Base-by-base conservation (phyloP, 2,329 filamentous ascomycete species). In the Teratosphaeria zuluensis region DNA sequence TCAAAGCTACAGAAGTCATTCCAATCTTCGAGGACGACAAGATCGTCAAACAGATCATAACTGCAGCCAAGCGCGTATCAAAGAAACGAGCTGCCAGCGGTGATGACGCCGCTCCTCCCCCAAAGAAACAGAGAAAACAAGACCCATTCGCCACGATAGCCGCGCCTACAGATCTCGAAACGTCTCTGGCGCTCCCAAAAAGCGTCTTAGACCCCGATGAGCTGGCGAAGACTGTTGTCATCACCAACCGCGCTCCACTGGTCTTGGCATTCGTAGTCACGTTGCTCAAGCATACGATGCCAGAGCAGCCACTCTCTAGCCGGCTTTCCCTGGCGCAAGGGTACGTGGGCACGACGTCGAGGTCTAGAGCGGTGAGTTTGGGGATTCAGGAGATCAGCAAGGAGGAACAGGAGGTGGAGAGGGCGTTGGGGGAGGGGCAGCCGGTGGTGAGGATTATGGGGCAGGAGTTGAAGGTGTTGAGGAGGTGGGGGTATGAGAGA, bases 281-380 rank as follows among this genome's bases (percentile, higher is more conserved):
- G 60, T 70, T 92, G 54, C 71, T 95, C 53, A 86, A 88, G 53
- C 85, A 87, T 69, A 95, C 89, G 0, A 92, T 92, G 86, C 88
- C 90, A 0, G 86, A 89, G 64, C 91, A 96, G 70, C 90, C 90
- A 2, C 78, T 86, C 2, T 94, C 89, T n/a, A 92, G 89, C 69
- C 80, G 89, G 53, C 76, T 95, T 21, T 95, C 90, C 69, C 76
- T 96, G 21, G 89, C 86, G 0, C 90, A 95, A 72, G 90, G 89
- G 0, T 85, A 94, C 1, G 88, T 95, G 16, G 92, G 89, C 69
- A 84, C 85, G 31, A 94, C 92, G 69, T 90, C 88, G 61, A 82
- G 85, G 63, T 84, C 83, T 38, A 92, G 92, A 73, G 90, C 90
- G 9, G 80, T 86, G 31, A 87, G 82, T 62, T 74, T 95, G 32